Evolutionary conservation across 768 basidiomycete genomes (phyloP), one percentile per base, ranked within the genome.

Genomic region (Russula virescens): DNA sequence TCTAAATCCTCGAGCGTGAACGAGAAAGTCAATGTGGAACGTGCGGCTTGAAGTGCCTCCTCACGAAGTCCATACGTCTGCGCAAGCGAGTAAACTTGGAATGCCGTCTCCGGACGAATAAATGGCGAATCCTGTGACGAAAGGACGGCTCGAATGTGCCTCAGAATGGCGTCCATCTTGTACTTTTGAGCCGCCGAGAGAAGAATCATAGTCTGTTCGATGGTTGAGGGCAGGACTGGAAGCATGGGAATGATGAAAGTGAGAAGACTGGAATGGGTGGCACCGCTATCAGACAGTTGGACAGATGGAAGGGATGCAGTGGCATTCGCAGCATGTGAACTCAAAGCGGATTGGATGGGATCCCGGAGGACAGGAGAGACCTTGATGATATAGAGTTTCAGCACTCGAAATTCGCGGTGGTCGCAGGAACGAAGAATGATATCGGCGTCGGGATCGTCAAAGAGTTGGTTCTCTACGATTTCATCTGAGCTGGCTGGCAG

Each of bases 401-500:
- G 75, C 40, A 82, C 72, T 38, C 75, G 77, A 66, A 83, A 82
- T 10, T 73, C 66, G 2, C 75, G 73, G 10, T 73, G 75, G 58
- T 83, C 80, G 1, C 73, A 67, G 11, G 80, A 76, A 49, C 73
- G 74, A 42, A 82, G 69, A 47, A 78, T 71, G 61, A 80, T 68
- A 64, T 81, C 79, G 9, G 77, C 78, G 19, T 76, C 74, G 23
- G 58, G 68, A 48, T 77, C 26, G 13, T 62, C 28, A n/a, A 58
- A 28, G 16, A 40, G 26, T 18, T 4, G 42, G 8, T 19, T 43
- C 18, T 19, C 16, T 43, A n/a, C n/a, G n/a, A n/a, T n/a, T n/a
- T n/a, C n/a, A n/a, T n/a, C n/a, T n/a, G n/a, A n/a, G n/a, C n/a
- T n/a, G n/a, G n/a, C n/a, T n/a, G n/a, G n/a, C n/a, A n/a, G n/a